phyloP scores from a whole-genome alignment of 2,329 filamentous ascomycete genomes.

The Delphinella strobiligena region DNA sequence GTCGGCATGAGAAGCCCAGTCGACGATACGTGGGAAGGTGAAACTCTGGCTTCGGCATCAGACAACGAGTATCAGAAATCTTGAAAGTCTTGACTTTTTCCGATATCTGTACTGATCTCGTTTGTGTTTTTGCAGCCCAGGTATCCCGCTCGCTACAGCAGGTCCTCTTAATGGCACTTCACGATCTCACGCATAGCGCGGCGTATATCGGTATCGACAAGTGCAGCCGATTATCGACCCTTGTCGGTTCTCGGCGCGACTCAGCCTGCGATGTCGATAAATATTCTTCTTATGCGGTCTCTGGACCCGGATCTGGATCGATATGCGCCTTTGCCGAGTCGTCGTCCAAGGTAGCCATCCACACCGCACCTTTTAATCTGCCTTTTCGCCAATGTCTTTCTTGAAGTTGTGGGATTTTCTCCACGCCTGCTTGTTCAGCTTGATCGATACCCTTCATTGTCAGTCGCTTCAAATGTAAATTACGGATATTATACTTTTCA shows the following conservation, averaged over 20 bases:
- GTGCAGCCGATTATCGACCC: background rate
- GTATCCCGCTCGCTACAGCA: background rate
- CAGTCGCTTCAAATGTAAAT: conserved; percentile 5
- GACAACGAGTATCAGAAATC: conserved; percentile 23
- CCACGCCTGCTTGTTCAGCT: background rate
- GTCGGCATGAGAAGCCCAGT: conserved; percentile 33
- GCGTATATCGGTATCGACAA: background rate
- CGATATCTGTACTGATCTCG: background rate
- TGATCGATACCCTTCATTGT: conserved; percentile 7
- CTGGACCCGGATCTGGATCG: too few species aligned
- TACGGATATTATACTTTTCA: background rate
- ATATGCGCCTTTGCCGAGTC: too few species aligned
- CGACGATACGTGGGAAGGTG: conserved; percentile 49
- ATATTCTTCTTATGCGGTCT: background rate
- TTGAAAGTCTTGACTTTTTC: background rate
- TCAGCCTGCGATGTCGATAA: background rate
- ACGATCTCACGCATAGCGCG: conserved; percentile 3
- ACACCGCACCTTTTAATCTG: background rate
- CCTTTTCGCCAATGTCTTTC: background rate
- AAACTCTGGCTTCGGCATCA: conserved; percentile 37
- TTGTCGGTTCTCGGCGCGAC: background rate
- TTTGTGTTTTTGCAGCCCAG: background rate
- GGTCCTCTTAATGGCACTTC: background rate
- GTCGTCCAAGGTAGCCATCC: too few species aligned
- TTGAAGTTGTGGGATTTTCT: background rate